Evolutionary conservation across 169 alveolate genomes (phyloP), one percentile per base, ranked within the genome.

Genomic region (Plasmodium malariae): DNA sequence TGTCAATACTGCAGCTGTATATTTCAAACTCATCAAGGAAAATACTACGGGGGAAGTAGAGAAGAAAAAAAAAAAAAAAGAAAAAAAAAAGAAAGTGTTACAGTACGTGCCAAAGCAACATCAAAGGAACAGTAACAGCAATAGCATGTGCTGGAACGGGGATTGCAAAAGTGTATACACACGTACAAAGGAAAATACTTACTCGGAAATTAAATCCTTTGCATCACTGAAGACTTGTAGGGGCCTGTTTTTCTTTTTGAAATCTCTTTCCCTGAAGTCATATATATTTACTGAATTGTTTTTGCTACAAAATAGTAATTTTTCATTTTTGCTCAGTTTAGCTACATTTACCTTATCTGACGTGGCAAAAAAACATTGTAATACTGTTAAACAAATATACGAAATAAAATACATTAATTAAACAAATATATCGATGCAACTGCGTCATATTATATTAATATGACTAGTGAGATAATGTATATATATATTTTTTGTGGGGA

Each of bases 221-320:
- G 89, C 89, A 24, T 76, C 89, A 17, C 12, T 62, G 19, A 76
- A 37, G 21, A 45, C 59, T 67, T 76, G 89, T 28, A 76, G 62
- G 12, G 89, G 89, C 2, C 54, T 62, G 54, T 76, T 76, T 67
- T 76, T 76, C 51, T 76, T 76, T 68, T 76, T 76, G 76, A 43
- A 76, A 51, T 76, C 89, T 37, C 89, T 76, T 68, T 76, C 89
- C 36, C 68, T 76, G 45, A 76, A 76, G 48, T 76, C 89, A 54
- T 76, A 76, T 19, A 45, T 68, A 76, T 62, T 37, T 12, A 76
- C 76, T 51, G 76, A 32, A 37, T 76, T 62, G 36, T 67, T 40
- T 76, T 67, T 60, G 54, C 62, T 76, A 37, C 89, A 76, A 45
- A 76, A 62, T 37, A 76, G 89, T 14, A 76, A 54, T 67, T 76